These are phyloP conservation scores for Leishmania turanica DNA, from an alignment of 208 protist genomes.

Conservation along the genomic window DNA sequence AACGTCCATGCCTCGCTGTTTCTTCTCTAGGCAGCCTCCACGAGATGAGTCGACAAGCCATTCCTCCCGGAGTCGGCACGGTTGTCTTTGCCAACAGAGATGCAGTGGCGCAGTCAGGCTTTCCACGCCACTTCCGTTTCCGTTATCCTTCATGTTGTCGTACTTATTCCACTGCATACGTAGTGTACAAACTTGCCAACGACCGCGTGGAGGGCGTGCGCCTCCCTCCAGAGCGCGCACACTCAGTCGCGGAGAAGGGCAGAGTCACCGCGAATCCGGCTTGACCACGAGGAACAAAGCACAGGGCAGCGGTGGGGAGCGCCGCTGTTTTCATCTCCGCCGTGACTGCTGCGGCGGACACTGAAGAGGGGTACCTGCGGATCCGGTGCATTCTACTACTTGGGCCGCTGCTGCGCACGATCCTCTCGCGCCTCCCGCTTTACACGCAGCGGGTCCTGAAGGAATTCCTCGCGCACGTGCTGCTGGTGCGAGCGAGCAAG, in stretches of 20 bases:
- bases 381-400: neutral
- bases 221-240: neutral
- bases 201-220: neutral
- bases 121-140: neutral
- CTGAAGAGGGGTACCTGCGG: neutral
- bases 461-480: conserved; percentile 61
- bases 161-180: neutral
- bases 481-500: conserved; percentile 52
- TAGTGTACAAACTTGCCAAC: neutral
- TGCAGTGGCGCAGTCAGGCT: neutral
- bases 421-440: conserved; percentile 42
- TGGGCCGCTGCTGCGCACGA: conserved; percentile 2
- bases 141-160: neutral
- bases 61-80: neutral
- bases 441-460: conserved; percentile 68
- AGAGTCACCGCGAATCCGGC: neutral
- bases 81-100: neutral
- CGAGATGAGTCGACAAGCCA: neutral
- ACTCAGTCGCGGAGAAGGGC: neutral
- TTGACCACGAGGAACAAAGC: neutral
- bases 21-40: neutral
- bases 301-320: neutral
- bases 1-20: neutral
- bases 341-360: neutral
- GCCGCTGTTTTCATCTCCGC: too few relatives aligned